phyloP scores from a whole-genome alignment of 139 green algal genomes.

The Picochlorum sp. region DNA sequence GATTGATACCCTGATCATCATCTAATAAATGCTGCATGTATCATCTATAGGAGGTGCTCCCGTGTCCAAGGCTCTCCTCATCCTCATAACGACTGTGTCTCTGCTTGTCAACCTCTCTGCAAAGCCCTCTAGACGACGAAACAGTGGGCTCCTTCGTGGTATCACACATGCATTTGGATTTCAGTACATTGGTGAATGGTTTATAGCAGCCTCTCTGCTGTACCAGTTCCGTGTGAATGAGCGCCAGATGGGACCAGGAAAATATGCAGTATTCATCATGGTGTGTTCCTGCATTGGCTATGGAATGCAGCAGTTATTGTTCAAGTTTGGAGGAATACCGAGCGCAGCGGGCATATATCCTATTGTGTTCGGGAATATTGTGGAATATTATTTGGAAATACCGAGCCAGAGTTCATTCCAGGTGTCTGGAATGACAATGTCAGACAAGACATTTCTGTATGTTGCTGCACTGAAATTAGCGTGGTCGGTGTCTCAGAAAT shows the following conservation, averaged over 20 bases:
- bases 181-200: conserved; percentile 37
- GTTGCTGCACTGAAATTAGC: conserved; percentile 55
- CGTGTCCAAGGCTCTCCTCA: conserved; percentile 46
- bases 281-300: conserved; percentile 21
- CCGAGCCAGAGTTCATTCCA: conserved; percentile 37
- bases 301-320: conserved; percentile 21
- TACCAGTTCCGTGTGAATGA: conserved; percentile 60
- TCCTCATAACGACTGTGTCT: conserved; percentile 24
- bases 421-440: conserved; percentile 45
- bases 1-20: no score
- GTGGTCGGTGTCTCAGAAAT: conserved; percentile 22
- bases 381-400: conserved; percentile 48
- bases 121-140: conserved; percentile 16
- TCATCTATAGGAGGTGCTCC: conserved; percentile 30
- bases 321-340: neutral
- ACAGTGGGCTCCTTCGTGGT: conserved; percentile 13
- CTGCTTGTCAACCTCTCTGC: conserved; percentile 29
- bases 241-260: conserved; percentile 34
- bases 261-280: conserved; percentile 44
- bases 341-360: conserved; percentile 32
- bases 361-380: conserved; percentile 52
- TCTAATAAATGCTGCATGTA: no score
- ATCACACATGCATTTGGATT: conserved; percentile 33
- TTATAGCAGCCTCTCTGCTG: conserved; percentile 36
- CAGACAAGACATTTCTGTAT: conserved; percentile 62